Evolutionary conservation across 805 yeast species (phyloP).

Genomic region (Candida namnaoensis): DNA sequence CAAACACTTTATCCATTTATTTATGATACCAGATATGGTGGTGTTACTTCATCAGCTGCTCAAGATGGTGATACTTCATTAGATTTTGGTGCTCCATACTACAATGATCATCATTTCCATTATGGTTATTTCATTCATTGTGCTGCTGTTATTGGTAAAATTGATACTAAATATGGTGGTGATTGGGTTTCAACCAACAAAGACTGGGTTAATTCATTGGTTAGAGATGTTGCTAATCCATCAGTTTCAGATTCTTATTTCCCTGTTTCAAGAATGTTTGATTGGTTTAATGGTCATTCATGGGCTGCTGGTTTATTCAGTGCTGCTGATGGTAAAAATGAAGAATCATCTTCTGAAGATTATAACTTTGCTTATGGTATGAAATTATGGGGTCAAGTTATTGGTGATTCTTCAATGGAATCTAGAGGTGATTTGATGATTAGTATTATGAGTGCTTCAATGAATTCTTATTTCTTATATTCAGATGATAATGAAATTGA

Average conservation of each 20-base stretch:
- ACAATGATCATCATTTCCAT: constrained; percentile 86
- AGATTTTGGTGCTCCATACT: constrained; percentile 67
- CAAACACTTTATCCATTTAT: constrained; percentile 37
- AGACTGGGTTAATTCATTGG: constrained; percentile 50
- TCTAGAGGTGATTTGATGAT: constrained; percentile 51
- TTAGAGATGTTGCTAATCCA: constrained; percentile 66
- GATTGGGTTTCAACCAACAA: constrained; percentile 38
- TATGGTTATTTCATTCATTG: constrained; percentile 80
- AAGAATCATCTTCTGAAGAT: constrained; percentile 67
- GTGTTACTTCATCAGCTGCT: constrained; percentile 45
- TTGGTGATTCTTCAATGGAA: constrained; percentile 43
- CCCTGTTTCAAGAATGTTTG: constrained; percentile 60
- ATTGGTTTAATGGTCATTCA: constrained; percentile 67
- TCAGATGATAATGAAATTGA: constrained; percentile 35
- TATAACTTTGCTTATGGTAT: constrained; percentile 60
- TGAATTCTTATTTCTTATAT: constrained; percentile 48
- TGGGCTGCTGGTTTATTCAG: constrained; percentile 66
- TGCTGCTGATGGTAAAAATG: constrained; percentile 61
- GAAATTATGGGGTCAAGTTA: constrained; percentile 59
- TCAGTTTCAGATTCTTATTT: constrained; percentile 39
- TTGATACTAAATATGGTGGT: constrained; percentile 46
- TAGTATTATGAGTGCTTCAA: constrained; percentile 42
- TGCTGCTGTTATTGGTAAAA: constrained; percentile 69
- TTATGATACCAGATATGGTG: constrained; percentile 47
- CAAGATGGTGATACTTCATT: constrained; percentile 31